Evolutionary conservation across 441 rosid species (phyloP), one percentile per base, ranked within the genome.

Genomic region (Arabidopsis hybrid): DNA sequence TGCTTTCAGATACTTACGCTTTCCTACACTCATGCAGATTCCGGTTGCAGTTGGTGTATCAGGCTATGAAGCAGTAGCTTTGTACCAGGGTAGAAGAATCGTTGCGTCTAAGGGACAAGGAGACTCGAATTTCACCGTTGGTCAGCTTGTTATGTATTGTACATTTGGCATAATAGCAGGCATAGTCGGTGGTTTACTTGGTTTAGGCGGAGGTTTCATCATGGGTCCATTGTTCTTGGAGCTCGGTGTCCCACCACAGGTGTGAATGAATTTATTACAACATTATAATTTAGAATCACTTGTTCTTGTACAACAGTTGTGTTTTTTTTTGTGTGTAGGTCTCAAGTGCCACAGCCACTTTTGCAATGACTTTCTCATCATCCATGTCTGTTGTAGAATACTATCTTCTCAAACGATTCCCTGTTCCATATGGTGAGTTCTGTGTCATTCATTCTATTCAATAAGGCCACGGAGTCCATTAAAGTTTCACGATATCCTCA

Each of bases 151-250:
- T 57, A 55, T 70, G 47, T 89, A 86, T 47, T 87, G 92, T 65
- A 55, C 64, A 38, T 71, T 75, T 2, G 95, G 95, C 9, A 40
- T 85, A 60, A 26, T 87, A 36, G 95, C 92, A 3, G 95, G 95
- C 2, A 1, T 89, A 39, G 88, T 89, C 2, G 92, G 90, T 60
- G 95, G 95, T 11, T 81, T 89, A 65, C 89, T 89, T 17, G 95
- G 95, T 73, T 72, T 89, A 35, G 90, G 92, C 2, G 95, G 95
- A 31, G 92, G 92, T 47, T 89, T 89, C 71, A 86, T 89, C 67
- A 87, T 89, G 92, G 95, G 92, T 74, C 92, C 92, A 6, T 80
- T 89, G 63, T 89, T 89, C 79, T 74, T 89, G 61, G 95, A 89
- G 83, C 84, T 87, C 3, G 92, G 92, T 7, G 80, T 87, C 53